Percentiles rank a stretch among this genome's conserved stretches.
Conservation (phyloP, 768 basidiomycete genomes). For the Phaffia australis region DNA sequence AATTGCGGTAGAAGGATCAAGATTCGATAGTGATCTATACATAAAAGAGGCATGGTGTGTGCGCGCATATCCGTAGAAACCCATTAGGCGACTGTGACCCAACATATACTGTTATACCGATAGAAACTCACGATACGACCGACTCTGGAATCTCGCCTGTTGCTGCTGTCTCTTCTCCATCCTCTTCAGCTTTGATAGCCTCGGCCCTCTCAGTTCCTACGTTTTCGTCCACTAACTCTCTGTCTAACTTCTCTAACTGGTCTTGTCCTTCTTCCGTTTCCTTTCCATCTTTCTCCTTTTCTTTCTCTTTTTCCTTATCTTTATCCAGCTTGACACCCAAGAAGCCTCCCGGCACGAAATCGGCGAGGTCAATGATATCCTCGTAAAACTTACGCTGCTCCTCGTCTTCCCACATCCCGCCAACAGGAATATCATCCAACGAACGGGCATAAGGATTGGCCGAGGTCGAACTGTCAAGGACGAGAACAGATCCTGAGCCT, state of each 20-base stretch:
- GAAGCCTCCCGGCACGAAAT: slow-evolving; percentile 79
- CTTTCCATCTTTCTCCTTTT: slow-evolving; percentile 30
- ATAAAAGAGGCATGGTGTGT: too few species aligned
- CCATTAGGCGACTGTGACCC: too few species aligned
- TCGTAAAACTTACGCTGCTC: slow-evolving; percentile 91
- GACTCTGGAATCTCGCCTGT: neutral
- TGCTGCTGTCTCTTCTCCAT: slow-evolving; percentile 13
- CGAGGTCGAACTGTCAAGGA: slow-evolving; percentile 22
- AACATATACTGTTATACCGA: too few species aligned
- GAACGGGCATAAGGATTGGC: slow-evolving; percentile 24
- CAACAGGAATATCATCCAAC: slow-evolving; percentile 32
- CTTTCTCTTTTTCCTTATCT: slow-evolving; percentile 27
- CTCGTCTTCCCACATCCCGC: slow-evolving; percentile 96
- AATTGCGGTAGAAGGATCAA: slow-evolving; percentile 18
- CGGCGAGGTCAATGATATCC: slow-evolving; percentile 78
- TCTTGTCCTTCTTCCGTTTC: slow-evolving; percentile 15
- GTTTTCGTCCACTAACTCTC: slow-evolving; percentile 40
- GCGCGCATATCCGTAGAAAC: too few species aligned
- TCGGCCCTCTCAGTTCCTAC: neutral
- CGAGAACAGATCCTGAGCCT: slow-evolving; percentile 17
- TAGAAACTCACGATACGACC: too few species aligned
- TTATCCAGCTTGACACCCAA: slow-evolving; percentile 53
- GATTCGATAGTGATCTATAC: neutral
- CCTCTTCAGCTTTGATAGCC: slow-evolving; percentile 3
- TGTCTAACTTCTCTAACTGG: slow-evolving; percentile 64